These are phyloP conservation scores for Penicillium subrubescens DNA, from an alignment of 495 filamentous ascomycete genomes.

Conservation along the genomic window DNA sequence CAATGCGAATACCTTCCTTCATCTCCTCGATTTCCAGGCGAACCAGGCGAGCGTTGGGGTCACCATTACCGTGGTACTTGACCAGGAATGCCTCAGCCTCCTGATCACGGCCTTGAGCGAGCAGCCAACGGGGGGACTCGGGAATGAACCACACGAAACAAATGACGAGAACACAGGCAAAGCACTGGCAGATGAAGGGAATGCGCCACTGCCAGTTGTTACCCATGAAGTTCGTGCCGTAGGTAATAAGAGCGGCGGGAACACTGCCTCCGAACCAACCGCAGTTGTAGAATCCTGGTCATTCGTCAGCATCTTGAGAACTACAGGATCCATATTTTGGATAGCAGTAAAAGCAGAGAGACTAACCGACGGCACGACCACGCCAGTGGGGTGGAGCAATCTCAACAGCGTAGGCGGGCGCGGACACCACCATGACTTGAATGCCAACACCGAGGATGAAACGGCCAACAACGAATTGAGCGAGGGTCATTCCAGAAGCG, in stretches of 20 bases:
- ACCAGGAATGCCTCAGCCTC: slow-evolving; percentile 56
- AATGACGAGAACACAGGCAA: slow-evolving; percentile 55
- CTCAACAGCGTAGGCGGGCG: slow-evolving; percentile 76
- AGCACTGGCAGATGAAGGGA: slow-evolving; percentile 50
- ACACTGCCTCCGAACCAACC: slow-evolving; percentile 61
- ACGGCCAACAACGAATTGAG: slow-evolving; percentile 70
- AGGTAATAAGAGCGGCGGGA: slow-evolving; percentile 44
- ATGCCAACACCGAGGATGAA: slow-evolving; percentile 79
- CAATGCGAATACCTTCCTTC: slow-evolving; percentile 55
- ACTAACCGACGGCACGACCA: slow-evolving; percentile 56
- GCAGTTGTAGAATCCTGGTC: slow-evolving; percentile 58
- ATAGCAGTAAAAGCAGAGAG: not conserved
- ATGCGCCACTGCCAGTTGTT: slow-evolving; percentile 58
- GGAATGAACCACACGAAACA: slow-evolving; percentile 61
- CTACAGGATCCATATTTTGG: not conserved
- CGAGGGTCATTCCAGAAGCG: slow-evolving; percentile 44
- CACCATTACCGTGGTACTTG: slow-evolving; percentile 61
- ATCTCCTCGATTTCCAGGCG: slow-evolving; percentile 60
- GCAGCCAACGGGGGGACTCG: slow-evolving; percentile 62
- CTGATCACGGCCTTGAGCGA: slow-evolving; percentile 53
- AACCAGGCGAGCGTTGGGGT: slow-evolving; percentile 55
- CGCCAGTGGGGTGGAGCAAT: slow-evolving; percentile 75
- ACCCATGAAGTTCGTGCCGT: slow-evolving; percentile 43
- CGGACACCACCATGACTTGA: slow-evolving; percentile 69
- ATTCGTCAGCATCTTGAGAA: not conserved